A percentile compares a stretch with the other conserved stretches of the same genome.
These are phyloP conservation scores for Sarocladium brachiariae DNA, from an alignment of 2,329 filamentous ascomycete species.

Conservation along the genomic window DNA sequence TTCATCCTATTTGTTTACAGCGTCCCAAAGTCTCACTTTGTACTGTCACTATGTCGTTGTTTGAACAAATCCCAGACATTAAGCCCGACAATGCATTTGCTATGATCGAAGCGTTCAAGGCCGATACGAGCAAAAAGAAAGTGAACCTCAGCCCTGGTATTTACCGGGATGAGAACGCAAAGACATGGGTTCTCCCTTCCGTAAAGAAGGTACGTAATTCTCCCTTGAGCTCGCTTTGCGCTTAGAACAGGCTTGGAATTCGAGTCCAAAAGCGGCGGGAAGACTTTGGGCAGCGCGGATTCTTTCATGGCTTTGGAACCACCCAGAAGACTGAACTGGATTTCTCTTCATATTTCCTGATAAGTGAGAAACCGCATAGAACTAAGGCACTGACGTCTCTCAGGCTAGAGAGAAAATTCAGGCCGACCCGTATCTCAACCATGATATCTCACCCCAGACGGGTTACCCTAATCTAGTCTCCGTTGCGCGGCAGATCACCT, in stretches of 20 bases:
- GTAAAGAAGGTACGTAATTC: conserved; percentile 19
- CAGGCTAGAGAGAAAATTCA: conserved; percentile 12
- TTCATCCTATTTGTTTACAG: no score
- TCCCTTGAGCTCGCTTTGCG: conserved; percentile 54
- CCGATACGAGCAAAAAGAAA: conserved; percentile 24
- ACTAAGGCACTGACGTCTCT: conserved; percentile 57
- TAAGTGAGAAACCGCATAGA: no score
- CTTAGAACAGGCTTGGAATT: conserved; percentile 59
- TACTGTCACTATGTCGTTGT: no score
- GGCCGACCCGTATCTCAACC: conserved; percentile 15
- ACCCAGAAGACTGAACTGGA: no score
- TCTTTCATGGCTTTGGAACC: no score
- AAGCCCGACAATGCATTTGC: neutral
- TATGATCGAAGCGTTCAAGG: conserved; percentile 18
- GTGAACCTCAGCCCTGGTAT: conserved; percentile 32
- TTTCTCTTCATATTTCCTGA: no score
- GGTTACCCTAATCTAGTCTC: conserved; percentile 23
- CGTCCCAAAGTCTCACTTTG: no score
- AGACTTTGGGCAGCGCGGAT: no score
- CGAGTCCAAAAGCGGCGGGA: conserved; percentile 78
- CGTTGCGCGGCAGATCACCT: conserved; percentile 11
- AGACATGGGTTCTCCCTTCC: conserved; percentile 32
- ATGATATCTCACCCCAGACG: conserved; percentile 32
- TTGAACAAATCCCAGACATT: no score
- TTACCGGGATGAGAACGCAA: conserved; percentile 30